Conservation (phyloP, 768 basidiomycete genomes). For the Lentinula boryana region DNA sequence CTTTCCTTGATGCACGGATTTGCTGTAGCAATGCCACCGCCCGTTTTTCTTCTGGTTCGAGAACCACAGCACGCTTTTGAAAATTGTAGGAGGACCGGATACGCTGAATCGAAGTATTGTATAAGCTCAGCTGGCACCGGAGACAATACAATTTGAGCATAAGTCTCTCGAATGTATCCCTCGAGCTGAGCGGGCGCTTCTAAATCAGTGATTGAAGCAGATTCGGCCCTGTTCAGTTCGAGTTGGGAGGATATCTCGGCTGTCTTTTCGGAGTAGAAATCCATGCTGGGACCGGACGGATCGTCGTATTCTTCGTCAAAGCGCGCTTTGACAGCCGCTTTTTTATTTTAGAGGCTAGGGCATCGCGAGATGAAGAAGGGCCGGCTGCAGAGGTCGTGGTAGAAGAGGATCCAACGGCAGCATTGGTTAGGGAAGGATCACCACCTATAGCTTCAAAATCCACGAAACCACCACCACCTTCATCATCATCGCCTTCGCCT, state of each 20-base stretch:
- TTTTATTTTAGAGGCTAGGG: conserved; percentile 80
- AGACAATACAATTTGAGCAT: conserved; percentile 85
- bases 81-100: conserved; percentile 90
- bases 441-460: conserved; percentile 26
- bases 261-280: conserved; percentile 91
- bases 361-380: conserved; percentile 33
- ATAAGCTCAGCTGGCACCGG: conserved; percentile 88
- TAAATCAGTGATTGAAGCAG: conserved; percentile 61
- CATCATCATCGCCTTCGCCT: conserved; percentile 34
- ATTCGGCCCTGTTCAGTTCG: conserved; percentile 79
- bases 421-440: conserved; percentile 3
- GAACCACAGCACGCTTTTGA: conserved; percentile 90
- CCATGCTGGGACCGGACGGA: conserved; percentile 62
- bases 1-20: conserved; percentile 86
- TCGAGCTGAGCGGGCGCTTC: conserved; percentile 81
- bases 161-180: conserved; percentile 84
- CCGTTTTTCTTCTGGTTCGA: conserved; percentile 93
- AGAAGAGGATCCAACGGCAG: conserved; percentile 15
- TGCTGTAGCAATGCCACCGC: conserved; percentile 90
- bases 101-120: conserved; percentile 86
- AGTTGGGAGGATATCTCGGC: conserved; percentile 85
- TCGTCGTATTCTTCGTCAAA: conserved; percentile 98
- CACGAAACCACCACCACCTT: conserved; percentile 35
- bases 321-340: conserved; percentile 86
- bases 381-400: conserved; percentile 9